phyloP scores from a whole-genome alignment of 2,329 filamentous ascomycete genomes.

The Penicillium janthinellum region DNA sequence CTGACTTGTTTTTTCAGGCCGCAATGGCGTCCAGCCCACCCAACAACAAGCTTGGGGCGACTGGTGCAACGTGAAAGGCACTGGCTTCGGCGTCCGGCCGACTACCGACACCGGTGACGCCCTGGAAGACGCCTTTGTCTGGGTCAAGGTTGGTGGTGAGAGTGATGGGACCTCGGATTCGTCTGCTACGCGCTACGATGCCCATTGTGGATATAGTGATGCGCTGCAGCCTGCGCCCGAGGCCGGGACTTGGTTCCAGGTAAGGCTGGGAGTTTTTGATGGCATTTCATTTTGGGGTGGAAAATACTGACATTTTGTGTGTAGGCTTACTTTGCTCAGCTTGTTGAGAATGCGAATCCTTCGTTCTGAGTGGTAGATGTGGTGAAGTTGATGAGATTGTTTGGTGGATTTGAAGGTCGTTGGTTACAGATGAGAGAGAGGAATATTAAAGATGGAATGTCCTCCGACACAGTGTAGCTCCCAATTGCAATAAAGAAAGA shows the following conservation, averaged over 20 bases:
- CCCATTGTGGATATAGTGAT: slow-evolving; percentile 56
- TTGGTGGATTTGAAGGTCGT: background rate
- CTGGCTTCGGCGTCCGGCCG: slow-evolving; percentile 66
- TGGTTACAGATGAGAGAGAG: background rate
- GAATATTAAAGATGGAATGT: background rate
- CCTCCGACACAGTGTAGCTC: no score
- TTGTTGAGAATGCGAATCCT: slow-evolving; percentile 1
- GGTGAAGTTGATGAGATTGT: background rate
- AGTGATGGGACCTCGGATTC: slow-evolving; percentile 55
- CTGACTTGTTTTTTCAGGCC: slow-evolving; percentile 30
- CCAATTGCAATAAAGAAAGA: no score
- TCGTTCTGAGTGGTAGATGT: background rate
- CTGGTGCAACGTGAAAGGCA: slow-evolving; percentile 68
- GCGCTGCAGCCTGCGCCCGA: slow-evolving; percentile 67
- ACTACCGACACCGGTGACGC: slow-evolving; percentile 61
- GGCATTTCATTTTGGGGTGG: no score
- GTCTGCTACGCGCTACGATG: slow-evolving; percentile 55
- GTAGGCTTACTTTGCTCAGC: background rate
- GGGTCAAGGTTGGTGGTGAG: slow-evolving; percentile 68
- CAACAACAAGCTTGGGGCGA: slow-evolving; percentile 61
- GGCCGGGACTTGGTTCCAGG: slow-evolving; percentile 68
- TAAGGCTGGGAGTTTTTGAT: slow-evolving; percentile 27
- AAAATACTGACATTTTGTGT: background rate
- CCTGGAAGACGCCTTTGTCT: slow-evolving; percentile 67
- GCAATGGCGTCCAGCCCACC: slow-evolving; percentile 64